Conservation (phyloP, 2,329 filamentous ascomycete genomes). For the Phialocephala subalpina region DNA sequence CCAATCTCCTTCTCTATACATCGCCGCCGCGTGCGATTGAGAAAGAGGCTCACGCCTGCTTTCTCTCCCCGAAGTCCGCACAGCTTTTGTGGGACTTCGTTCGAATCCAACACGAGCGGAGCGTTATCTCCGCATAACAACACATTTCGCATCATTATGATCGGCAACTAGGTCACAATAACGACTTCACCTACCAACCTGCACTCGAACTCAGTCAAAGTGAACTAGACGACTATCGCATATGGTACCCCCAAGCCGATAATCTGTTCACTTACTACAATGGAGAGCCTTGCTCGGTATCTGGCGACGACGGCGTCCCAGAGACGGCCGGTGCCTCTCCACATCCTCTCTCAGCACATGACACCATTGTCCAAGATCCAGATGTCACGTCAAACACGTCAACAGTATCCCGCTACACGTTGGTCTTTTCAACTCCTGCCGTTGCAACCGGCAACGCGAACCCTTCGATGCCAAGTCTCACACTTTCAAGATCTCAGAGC, state of each 20-base stretch:
- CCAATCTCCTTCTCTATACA: slow-evolving; percentile 1
- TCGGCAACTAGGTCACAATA: slow-evolving; percentile 30
- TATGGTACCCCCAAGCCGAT: slow-evolving; percentile 21
- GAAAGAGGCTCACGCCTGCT: slow-evolving; percentile 16
- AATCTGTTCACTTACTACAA: slow-evolving; percentile 23
- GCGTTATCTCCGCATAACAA: slow-evolving; percentile 26
- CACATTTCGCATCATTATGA: slow-evolving; percentile 26
- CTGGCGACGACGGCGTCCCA: slow-evolving; percentile 19
- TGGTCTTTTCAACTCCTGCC: slow-evolving; percentile 2
- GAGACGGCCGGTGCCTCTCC: slow-evolving; percentile 24
- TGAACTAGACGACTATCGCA: slow-evolving; percentile 17
- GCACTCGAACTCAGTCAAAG: slow-evolving; percentile 21
- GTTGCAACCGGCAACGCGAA: slow-evolving; percentile 4
- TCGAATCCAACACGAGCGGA: slow-evolving; percentile 20
- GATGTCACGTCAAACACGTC: slow-evolving; percentile 6
- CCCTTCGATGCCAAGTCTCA: slow-evolving; percentile 13
- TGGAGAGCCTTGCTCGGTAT: slow-evolving; percentile 26
- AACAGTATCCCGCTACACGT: slow-evolving; percentile 3
- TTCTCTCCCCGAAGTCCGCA: slow-evolving; percentile 21
- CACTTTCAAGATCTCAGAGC: slow-evolving; percentile 15
- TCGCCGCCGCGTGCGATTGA: slow-evolving; percentile 16
- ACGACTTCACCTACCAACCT: slow-evolving; percentile 22
- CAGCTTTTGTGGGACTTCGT: slow-evolving; percentile 25
- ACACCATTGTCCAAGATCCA: slow-evolving; percentile 11
- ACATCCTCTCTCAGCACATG: slow-evolving; percentile 17